Percentiles rank a stretch among this genome's conserved stretches.
Evolutionary conservation across 495 filamentous ascomycete species (phyloP).

Genomic region (Hypoxylon trugodes): DNA sequence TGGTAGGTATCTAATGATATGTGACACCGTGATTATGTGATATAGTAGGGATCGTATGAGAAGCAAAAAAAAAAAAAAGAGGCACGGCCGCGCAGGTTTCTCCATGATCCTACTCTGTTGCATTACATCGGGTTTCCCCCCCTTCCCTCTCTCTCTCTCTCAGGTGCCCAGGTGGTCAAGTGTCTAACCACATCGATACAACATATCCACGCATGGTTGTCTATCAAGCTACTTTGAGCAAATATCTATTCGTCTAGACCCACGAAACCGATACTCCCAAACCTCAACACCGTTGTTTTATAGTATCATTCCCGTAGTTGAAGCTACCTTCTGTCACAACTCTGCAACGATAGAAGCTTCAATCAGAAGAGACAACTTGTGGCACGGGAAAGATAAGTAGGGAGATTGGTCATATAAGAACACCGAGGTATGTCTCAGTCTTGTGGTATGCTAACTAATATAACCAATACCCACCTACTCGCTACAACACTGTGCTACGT

Average conservation of each 20-base stretch:
- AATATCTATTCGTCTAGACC: constrained; percentile 10
- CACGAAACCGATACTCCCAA: background rate
- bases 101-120: no score
- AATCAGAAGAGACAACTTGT: background rate
- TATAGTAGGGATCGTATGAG: no score
- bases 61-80: no score
- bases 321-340: background rate
- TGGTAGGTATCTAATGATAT: background rate
- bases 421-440: no score
- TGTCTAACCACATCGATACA: background rate
- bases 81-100: no score
- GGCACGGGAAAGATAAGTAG: no score
- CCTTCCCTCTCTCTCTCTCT: no score
- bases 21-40: constrained; percentile 1
- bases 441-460: no score
- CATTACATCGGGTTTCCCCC: no score
- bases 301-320: background rate
- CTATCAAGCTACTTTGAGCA: background rate
- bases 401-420: no score
- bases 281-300: background rate
- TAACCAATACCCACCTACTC: no score
- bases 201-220: background rate
- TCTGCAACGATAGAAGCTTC: constrained; percentile 3
- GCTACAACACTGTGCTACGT: no score
- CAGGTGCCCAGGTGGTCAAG: background rate